phyloP scores from a whole-genome alignment of 495 filamentous ascomycete species.

The Sporormia fimetaria region DNA sequence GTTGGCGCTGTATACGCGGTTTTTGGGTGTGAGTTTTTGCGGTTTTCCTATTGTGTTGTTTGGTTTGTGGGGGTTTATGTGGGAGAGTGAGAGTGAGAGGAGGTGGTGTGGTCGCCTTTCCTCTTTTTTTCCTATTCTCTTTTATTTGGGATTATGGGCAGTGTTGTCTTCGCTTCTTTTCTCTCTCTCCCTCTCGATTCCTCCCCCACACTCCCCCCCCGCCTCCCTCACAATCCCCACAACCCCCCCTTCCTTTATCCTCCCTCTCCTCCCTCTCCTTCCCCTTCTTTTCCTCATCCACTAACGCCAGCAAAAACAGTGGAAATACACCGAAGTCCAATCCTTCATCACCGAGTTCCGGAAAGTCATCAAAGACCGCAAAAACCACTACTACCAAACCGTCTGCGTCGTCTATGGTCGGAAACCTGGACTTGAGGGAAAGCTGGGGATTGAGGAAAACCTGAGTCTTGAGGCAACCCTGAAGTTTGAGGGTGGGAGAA shows the following conservation, averaged over 20 bases:
- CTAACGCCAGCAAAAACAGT: slow-evolving; percentile 6
- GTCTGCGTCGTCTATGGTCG: slow-evolving; percentile 21
- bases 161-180: background rate
- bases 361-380: slow-evolving; percentile 15
- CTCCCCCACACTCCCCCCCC: background rate
- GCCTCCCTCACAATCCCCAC: background rate
- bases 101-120: background rate
- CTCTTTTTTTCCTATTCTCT: background rate
- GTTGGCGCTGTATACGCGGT: slow-evolving; percentile 16
- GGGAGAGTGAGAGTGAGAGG: background rate
- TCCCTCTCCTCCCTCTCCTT: background rate
- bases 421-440: too few relatives aligned
- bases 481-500: too few relatives aligned
- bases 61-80: background rate
- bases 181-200: background rate
- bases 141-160: background rate
- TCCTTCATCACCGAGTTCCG: slow-evolving; percentile 13
- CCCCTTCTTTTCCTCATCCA: background rate
- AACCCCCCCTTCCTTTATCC: background rate
- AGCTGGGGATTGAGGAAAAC: too few relatives aligned
- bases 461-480: too few relatives aligned
- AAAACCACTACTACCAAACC: slow-evolving; percentile 23
- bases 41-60: background rate
- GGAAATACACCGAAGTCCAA: slow-evolving; percentile 21
- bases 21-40: slow-evolving; percentile 15